These are phyloP conservation scores for Diophrys appendiculata DNA, from an alignment of 73 alveolate species.

Conservation along the genomic window DNA sequence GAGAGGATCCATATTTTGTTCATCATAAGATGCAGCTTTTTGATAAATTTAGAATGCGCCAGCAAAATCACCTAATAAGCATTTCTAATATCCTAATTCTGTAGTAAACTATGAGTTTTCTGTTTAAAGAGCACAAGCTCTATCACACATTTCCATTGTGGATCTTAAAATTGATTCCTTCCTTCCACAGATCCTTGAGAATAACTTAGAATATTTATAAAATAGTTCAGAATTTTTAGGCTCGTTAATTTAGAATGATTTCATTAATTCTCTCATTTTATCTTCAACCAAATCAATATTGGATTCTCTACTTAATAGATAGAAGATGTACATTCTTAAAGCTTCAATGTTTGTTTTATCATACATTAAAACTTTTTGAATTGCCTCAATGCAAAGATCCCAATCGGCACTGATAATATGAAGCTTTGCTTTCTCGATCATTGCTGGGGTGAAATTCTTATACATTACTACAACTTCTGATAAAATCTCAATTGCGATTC, in stretches of 20 bases:
- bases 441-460: slow-evolving; percentile 76
- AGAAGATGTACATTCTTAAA: slow-evolving; percentile 73
- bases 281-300: slow-evolving; percentile 87
- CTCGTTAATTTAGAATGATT: slow-evolving; percentile 78
- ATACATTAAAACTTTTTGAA: slow-evolving; percentile 70
- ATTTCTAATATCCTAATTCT: slow-evolving; percentile 84
- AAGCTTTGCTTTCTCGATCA: slow-evolving; percentile 80
- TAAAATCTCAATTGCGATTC: slow-evolving; percentile 73
- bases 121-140: slow-evolving; percentile 78
- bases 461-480: slow-evolving; percentile 73
- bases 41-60: slow-evolving; percentile 83
- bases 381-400: slow-evolving; percentile 83
- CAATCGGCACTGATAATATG: slow-evolving; percentile 86
- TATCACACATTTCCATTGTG: slow-evolving; percentile 75
- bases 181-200: slow-evolving; percentile 91
- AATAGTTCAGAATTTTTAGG: slow-evolving; percentile 87
- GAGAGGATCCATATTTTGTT: slow-evolving; percentile 84
- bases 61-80: slow-evolving; percentile 81
- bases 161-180: slow-evolving; percentile 73
- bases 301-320: slow-evolving; percentile 91
- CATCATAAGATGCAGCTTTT: slow-evolving; percentile 93
- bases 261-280: slow-evolving; percentile 84
- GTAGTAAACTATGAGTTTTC: slow-evolving; percentile 77
- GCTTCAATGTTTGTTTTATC: slow-evolving; percentile 80
- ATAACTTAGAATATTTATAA: slow-evolving; percentile 79